Base-by-base conservation (phyloP, 768 basidiomycete species). In the Goffeauzyma gilvescens region DNA sequence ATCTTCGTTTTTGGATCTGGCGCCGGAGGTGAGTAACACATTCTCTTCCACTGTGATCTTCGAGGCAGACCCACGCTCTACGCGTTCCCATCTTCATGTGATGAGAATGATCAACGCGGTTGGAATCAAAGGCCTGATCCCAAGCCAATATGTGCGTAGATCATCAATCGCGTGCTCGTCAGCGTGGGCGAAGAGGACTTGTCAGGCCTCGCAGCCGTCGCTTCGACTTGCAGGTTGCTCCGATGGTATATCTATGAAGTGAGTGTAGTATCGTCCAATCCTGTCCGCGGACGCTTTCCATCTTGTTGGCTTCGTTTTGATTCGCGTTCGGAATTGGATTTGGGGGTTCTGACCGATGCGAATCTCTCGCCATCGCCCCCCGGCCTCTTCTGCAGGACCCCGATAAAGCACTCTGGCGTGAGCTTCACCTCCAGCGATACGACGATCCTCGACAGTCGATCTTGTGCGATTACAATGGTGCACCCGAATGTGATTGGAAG, bases 241-340 rank as follows among this genome's bases (percentile, higher is more conserved):
- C 33, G 53, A 41, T 45, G 50, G 17, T 51, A 53, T 28, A 53
- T 61, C 31, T 61, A 59, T 42, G 50, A 54, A n/a, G 59, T 60
- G 40, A 45, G 44, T n/a, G n/a, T n/a, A n/a, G n/a, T n/a, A n/a
- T n/a, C n/a, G n/a, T n/a, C n/a, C n/a, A n/a, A n/a, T n/a, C n/a
- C n/a, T n/a, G n/a, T n/a, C n/a, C n/a, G n/a, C n/a, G n/a, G n/a
- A n/a, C n/a, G n/a, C n/a, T n/a, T n/a, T n/a, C n/a, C n/a, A n/a
- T 22, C 20, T n/a, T 2, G 20, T 30, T 14, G 10, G 23, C 5
- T 13, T 20, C 23, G 8, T 21, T 13, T 20, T 14, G 38, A 18
- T 27, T 14, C 17, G 28, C 7, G 22, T 15, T n/a, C 22, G 8
- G 6, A 38, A 14, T 45, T 17, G 38, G 18, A 31, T 30, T 20